Evolutionary conservation across 257 asterid genomes (phyloP), one percentile per base, ranked within the genome.

Genomic region (Mentha longifolia): DNA sequence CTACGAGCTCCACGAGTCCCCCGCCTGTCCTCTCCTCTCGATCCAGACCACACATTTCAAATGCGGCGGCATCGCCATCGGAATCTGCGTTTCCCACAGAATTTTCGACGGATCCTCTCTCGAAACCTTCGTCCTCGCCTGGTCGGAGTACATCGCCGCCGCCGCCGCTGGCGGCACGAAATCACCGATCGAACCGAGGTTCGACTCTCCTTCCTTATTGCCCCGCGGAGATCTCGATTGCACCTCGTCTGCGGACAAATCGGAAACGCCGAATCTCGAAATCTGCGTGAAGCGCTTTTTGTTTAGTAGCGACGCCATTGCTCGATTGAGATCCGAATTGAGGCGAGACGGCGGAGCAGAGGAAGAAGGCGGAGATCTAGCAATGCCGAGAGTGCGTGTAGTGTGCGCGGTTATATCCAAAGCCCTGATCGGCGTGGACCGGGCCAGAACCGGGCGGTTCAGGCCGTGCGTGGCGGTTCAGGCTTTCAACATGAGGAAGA

Each of bases 11-110:
- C 70, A 78, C 19, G 56, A 35, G 9, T 0, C 28, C 28, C 3
- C 42, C 15, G 20, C 52, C 3, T 70, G 30, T 5, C 69, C 75
- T 0, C 6, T 73, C 2, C 69, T 35, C 65, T 25, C 57, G 20
- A 15, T 63, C 12, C 83, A 78, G 16, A 58, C 77, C 28, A 82
- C 42, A 11, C 7, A 0, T 5, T 68, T 15, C 73, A 12, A 8
- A 9, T 76, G 87, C 22, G 87, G 87, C 15, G 82, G 82, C 11
- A 1, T 74, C 9, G 62, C 73, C 1, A 43, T 79, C 9, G 81
- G 72, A 0, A 28, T 77, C 9, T 11, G 67, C 17, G 20, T 76
- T 2, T 50, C 78, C 1, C 87, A 77, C 37, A 66, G 71, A n/a
- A 9, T 68, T 2, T 9, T 14, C 64, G 73, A 68, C 47, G 73